Base-by-base conservation (phyloP, 2,329 filamentous ascomycete genomes). In the Curvularia sp. region DNA sequence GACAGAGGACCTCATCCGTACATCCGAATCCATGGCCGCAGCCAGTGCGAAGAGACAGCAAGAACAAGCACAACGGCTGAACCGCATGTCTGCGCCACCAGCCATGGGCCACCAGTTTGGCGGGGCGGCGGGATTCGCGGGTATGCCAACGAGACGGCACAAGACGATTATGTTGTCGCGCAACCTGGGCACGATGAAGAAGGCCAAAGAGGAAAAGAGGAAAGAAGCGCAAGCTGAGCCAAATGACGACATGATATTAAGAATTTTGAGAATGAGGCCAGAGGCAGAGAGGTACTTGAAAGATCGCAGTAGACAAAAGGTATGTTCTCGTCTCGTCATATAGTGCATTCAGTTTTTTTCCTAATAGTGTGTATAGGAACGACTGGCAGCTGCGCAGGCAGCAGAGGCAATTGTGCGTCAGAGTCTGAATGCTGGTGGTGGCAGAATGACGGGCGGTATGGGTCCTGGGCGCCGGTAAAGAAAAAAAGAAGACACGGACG, bases 181-280 rank as follows among this genome's bases (percentile, higher is more conserved):
- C 56, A 99, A 98, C 75, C 80, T 99, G 53, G 95, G 95, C 45
- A 98, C 95, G 7, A 98, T 99, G 93, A 89, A 88, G 68, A 92
- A 94, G 74, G 93, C 91, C 39, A 98, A 98, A 78, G 93, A 97
- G 76, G 94, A 97, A 78, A 97, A 96, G 81, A 85, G 95, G 63
- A 93, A 93, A 69, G 94, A 98, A 75, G 92, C 93, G 1, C 95
- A 99, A 75, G 94, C 95, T 1, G 95, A 98, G 75, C 94, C 95
- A 1, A 97, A 90, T 74, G 95, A 99, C 77, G 95, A 99, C 75
- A 98, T 98, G 91, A 98, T 99, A 66, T 78, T 99, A 69, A 86
- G 95, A 19, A 99, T 99, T 65, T 79, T 99, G 65, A 86, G 95
- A 50, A 99, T 99, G 95, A 84, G 95, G 46, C 92, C 93, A 2